These are phyloP conservation scores for Monilinia vaccinii-corymbosi DNA, from an alignment of 2,329 filamentous ascomycete species.

Conservation along the genomic window DNA sequence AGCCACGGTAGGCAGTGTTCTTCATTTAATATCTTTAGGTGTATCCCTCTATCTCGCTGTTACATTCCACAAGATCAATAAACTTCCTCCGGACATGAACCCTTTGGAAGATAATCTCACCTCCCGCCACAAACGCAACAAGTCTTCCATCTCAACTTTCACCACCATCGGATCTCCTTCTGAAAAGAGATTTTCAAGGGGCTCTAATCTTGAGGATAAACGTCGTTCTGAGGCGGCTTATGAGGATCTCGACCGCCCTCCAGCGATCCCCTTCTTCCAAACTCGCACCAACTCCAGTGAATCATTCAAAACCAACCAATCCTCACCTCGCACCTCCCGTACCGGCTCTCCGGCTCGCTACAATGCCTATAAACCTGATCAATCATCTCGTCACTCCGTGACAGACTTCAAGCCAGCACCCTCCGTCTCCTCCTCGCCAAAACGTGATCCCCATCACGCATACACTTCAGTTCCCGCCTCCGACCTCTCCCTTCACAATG, in stretches of 20 bases:
- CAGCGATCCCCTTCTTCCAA: conserved; percentile 68
- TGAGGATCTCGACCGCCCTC: conserved; percentile 39
- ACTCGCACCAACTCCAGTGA: conserved; percentile 58
- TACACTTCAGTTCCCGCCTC: conserved; percentile 41
- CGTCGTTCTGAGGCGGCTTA: conserved; percentile 37
- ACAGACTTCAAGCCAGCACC: conserved; percentile 41
- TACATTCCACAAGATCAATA: conserved; percentile 73
- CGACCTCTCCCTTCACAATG: conserved; percentile 15
- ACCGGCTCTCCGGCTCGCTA: conserved; percentile 46
- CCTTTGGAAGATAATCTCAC: conserved; percentile 82
- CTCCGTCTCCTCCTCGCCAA: conserved; percentile 16
- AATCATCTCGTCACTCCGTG: conserved; percentile 37
- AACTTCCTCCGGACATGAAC: conserved; percentile 89
- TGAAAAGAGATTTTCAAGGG: conserved; percentile 50
- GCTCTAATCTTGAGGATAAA: conserved; percentile 33
- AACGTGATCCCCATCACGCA: conserved; percentile 39
- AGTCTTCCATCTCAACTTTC: conserved; percentile 34
- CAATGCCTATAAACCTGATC: conserved; percentile 39
- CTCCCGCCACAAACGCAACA: conserved; percentile 72
- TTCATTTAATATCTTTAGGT: conserved; percentile 62
- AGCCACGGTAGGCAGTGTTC: conserved; percentile 50
- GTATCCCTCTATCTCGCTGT: conserved; percentile 68
- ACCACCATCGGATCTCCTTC: conserved; percentile 30
- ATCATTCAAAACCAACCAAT: conserved; percentile 43
- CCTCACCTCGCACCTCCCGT: conserved; percentile 45